These are phyloP conservation scores for Phycomyces nitens DNA, from an alignment of 192 early-diverging fungal species.

Conservation along the genomic window DNA sequence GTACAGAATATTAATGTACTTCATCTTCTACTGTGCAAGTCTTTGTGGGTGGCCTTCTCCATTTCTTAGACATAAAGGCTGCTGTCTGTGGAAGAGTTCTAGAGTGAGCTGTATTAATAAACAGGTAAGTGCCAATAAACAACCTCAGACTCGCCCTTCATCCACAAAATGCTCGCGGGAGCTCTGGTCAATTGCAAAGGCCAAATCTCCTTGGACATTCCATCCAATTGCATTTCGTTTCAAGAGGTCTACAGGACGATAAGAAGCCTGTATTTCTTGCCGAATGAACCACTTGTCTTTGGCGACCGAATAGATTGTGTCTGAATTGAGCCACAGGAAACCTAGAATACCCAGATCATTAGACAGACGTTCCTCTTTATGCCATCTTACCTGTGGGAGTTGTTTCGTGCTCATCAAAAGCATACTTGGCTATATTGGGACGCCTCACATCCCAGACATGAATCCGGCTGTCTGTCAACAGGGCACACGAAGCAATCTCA, in stretches of 20 bases:
- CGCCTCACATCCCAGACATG: constrained; percentile 71
- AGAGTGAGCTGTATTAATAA: background rate
- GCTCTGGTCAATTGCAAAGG: constrained; percentile 56
- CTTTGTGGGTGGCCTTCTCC: constrained; percentile 6
- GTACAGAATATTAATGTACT: background rate
- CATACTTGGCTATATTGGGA: constrained; percentile 63
- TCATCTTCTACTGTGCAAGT: constrained; percentile 11
- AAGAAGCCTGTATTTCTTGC: constrained; percentile 49
- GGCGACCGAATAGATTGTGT: constrained; percentile 65
- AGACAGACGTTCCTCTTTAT: background rate
- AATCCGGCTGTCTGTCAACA: constrained; percentile 59
- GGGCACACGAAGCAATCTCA: constrained; percentile 69
- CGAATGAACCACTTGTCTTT: constrained; percentile 75
- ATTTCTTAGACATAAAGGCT: background rate
- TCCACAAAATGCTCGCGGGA: constrained; percentile 32
- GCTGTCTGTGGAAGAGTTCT: background rate
- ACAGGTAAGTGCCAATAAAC: background rate
- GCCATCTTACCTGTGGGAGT: constrained; percentile 57
- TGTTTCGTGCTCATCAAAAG: constrained; percentile 66
- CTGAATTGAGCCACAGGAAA: constrained; percentile 61
- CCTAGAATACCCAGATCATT: constrained; percentile 33
- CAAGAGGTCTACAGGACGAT: constrained; percentile 45
- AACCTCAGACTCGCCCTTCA: constrained; percentile 30
- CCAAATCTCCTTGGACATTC: constrained; percentile 65
- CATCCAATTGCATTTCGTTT: constrained; percentile 53